These are phyloP conservation scores for Phytophthora tentaculata DNA, from an alignment of 352 stramenopile genomes.

Conservation along the genomic window DNA sequence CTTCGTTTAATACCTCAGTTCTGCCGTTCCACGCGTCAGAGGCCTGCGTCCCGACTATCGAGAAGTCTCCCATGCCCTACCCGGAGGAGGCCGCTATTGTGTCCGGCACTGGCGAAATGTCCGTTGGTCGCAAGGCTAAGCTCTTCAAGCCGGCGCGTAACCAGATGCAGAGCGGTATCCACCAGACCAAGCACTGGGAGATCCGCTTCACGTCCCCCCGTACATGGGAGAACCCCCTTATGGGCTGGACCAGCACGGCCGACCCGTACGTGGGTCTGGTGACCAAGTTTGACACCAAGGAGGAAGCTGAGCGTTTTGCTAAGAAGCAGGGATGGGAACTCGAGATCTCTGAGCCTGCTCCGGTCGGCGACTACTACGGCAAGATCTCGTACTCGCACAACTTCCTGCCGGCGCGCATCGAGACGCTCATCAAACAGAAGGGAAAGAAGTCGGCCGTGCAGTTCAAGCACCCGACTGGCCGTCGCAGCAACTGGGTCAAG, in stretches of 20 bases:
- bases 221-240: slow-evolving; percentile 94
- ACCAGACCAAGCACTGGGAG: slow-evolving; percentile 88
- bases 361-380: slow-evolving; percentile 69
- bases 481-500: slow-evolving; percentile 89
- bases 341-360: slow-evolving; percentile 81
- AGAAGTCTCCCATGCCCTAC: slow-evolving; percentile 61
- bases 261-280: slow-evolving; percentile 89
- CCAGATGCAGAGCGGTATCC: slow-evolving; percentile 87
- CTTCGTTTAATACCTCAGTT: slow-evolving; percentile 41
- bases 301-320: slow-evolving; percentile 79
- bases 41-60: slow-evolving; percentile 50
- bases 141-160: slow-evolving; percentile 81
- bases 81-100: slow-evolving; percentile 70
- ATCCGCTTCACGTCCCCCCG: slow-evolving; percentile 76
- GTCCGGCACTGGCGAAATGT: slow-evolving; percentile 70
- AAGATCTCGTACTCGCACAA: slow-evolving; percentile 90
- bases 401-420: slow-evolving; percentile 77
- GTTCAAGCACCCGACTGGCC: slow-evolving; percentile 79
- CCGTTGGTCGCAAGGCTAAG: slow-evolving; percentile 65
- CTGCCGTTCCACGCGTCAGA: slow-evolving; percentile 68
- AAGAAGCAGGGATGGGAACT: slow-evolving; percentile 91
- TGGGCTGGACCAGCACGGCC: slow-evolving; percentile 93
- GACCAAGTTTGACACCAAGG: slow-evolving; percentile 90
- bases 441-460: slow-evolving; percentile 79
- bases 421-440: slow-evolving; percentile 81